A percentile compares a stretch with the other conserved stretches of the same genome.
These are phyloP conservation scores for Aspergillus ostianus DNA, from an alignment of 495 filamentous ascomycete species.

Conservation along the genomic window DNA sequence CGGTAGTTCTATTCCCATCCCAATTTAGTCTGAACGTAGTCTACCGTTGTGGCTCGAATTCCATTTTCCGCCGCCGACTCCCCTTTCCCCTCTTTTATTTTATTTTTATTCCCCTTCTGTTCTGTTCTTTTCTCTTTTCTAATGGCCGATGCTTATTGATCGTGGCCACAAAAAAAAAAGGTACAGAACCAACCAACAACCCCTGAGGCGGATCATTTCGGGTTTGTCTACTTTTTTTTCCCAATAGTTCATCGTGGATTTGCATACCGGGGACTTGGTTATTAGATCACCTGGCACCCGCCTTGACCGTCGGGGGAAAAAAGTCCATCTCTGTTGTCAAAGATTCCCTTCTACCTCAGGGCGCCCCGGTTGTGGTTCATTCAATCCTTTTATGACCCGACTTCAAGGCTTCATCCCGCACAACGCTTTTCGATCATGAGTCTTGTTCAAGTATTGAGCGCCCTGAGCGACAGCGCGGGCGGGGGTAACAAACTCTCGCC, in stretches of 20 bases:
- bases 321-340: not conserved
- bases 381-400: not conserved
- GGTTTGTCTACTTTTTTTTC: slow-evolving; percentile 6
- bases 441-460: slow-evolving; percentile 21
- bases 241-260: slow-evolving; percentile 1
- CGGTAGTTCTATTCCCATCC: slow-evolving; percentile 10
- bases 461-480: slow-evolving; percentile 18
- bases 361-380: slow-evolving; percentile 1
- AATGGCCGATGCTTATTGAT: not conserved
- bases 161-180: not conserved
- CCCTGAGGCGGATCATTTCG: slow-evolving; percentile 5
- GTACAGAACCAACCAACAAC: slow-evolving; percentile 2
- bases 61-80: not conserved
- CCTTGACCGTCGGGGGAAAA: not conserved
- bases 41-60: slow-evolving; percentile 11
- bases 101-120: slow-evolving; percentile 2
- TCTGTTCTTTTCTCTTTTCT: slow-evolving; percentile 3
- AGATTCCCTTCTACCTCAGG: not conserved
- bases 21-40: not conserved
- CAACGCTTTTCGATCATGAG: slow-evolving; percentile 24
- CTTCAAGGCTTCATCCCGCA: not conserved
- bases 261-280: slow-evolving; percentile 1
- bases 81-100: slow-evolving; percentile 6
- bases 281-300: slow-evolving; percentile 2
- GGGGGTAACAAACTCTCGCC: slow-evolving; percentile 20